Percentiles rank a stretch among this genome's conserved stretches.
phyloP scores from a whole-genome alignment of 129 eudicot species.

The Pulicaria dysenterica region DNA sequence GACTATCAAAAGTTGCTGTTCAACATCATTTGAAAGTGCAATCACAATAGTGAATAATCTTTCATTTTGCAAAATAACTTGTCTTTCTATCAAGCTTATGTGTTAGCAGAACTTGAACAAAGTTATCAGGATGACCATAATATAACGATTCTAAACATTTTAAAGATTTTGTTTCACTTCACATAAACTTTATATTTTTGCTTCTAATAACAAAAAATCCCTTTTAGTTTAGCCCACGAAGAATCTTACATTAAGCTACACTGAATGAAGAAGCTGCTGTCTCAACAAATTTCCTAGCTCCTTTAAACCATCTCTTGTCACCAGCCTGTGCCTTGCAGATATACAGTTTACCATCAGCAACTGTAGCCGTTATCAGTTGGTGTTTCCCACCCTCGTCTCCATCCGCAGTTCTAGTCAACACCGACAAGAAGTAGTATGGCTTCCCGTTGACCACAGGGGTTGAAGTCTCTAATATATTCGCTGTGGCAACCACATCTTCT shows the following conservation, averaged over 20 bases:
- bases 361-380: slow-evolving; percentile 63
- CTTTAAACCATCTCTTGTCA: slow-evolving; percentile 88
- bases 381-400: slow-evolving; percentile 93
- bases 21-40: no score
- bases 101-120: not conserved
- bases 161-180: not conserved
- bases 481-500: slow-evolving; percentile 72
- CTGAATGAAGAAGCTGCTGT: slow-evolving; percentile 62
- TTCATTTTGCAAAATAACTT: no score
- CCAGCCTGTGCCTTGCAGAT: slow-evolving; percentile 88
- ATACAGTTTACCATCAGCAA: slow-evolving; percentile 61
- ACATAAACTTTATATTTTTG: not conserved
- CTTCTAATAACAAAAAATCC: not conserved
- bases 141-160: no score
- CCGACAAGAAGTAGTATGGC: slow-evolving; percentile 64
- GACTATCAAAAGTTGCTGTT: no score
- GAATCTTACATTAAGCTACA: slow-evolving; percentile 44
- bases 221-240: not conserved
- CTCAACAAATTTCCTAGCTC: slow-evolving; percentile 75
- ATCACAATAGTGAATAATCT: no score
- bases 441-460: slow-evolving; percentile 58
- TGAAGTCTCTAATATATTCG: slow-evolving; percentile 70
- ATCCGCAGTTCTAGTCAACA: slow-evolving; percentile 84
- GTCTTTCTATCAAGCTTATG: no score
- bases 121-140: no score